Percentiles rank a stretch among this genome's conserved stretches.
phyloP scores from a whole-genome alignment of 2,329 filamentous ascomycete species.

The Pseudogymnoascus verrucosus region DNA sequence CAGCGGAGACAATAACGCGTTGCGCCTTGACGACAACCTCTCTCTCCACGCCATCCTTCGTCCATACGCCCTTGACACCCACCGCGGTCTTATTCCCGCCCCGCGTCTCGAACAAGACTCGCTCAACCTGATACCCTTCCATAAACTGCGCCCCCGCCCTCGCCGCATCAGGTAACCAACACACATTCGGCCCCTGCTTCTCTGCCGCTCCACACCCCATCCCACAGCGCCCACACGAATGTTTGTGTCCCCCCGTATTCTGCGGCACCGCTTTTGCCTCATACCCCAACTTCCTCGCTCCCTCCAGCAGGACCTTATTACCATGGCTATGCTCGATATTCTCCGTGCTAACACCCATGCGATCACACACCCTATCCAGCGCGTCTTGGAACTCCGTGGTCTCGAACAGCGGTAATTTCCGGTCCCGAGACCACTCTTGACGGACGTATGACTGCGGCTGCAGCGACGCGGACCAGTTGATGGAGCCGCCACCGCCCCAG shows the following conservation, averaged over 20 bases:
- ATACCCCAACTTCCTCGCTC: slow-evolving; percentile 66
- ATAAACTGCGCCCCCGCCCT: slow-evolving; percentile 71
- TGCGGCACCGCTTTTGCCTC: slow-evolving; percentile 62
- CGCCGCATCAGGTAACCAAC: slow-evolving; percentile 73
- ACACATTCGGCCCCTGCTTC: slow-evolving; percentile 72
- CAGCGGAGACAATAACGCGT: slow-evolving; percentile 68
- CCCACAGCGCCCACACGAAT: slow-evolving; percentile 63
- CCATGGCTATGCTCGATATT: slow-evolving; percentile 63
- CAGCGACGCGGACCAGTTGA: slow-evolving; percentile 71
- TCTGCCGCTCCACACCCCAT: slow-evolving; percentile 56
- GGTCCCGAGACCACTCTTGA: slow-evolving; percentile 65
- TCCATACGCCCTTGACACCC: slow-evolving; percentile 70
- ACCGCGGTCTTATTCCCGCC: slow-evolving; percentile 43
- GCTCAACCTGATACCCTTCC: slow-evolving; percentile 69
- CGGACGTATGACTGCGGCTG: slow-evolving; percentile 68
- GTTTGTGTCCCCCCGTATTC: slow-evolving; percentile 65
- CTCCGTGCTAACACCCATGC: slow-evolving; percentile 66
- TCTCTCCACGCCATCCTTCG: slow-evolving; percentile 33
- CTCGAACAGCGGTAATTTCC: slow-evolving; percentile 67
- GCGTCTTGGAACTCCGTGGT: slow-evolving; percentile 67
- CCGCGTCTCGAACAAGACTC: slow-evolving; percentile 55
- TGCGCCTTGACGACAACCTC: slow-evolving; percentile 68
- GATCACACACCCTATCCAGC: slow-evolving; percentile 68
- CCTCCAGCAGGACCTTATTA: slow-evolving; percentile 67
- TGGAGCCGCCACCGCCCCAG: slow-evolving; percentile 79